phyloP scores from a whole-genome alignment of 2,329 filamentous ascomycete genomes.

The Colletotrichum lentis region DNA sequence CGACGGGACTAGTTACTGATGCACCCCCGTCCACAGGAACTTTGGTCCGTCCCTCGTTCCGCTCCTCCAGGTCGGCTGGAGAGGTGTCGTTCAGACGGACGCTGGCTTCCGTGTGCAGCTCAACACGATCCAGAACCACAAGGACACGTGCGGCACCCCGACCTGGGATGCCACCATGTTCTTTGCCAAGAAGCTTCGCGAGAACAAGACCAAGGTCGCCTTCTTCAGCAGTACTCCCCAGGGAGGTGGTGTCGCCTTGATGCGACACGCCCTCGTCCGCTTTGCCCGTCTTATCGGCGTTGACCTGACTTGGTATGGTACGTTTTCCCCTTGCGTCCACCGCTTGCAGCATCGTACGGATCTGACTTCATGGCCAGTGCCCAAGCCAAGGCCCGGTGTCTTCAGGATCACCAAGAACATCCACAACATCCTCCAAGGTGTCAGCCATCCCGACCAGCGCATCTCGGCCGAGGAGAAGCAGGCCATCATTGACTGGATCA shows the following conservation, averaged over 20 bases:
- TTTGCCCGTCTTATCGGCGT: conserved; percentile 73
- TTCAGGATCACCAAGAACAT: conserved; percentile 88
- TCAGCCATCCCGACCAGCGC: conserved; percentile 70
- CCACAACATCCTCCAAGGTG: conserved; percentile 88
- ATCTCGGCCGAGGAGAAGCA: conserved; percentile 69
- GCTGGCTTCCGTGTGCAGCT: conserved; percentile 70
- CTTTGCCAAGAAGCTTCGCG: conserved; percentile 69
- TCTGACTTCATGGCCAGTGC: conserved; percentile 58
- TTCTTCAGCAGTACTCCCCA: conserved; percentile 85
- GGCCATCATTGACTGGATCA: conserved; percentile 75
- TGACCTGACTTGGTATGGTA: conserved; percentile 76
- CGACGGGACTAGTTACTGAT: conserved; percentile 1
- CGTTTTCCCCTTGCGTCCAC: conserved; percentile 40
- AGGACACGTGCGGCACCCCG: conserved; percentile 63
- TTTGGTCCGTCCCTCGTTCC: conserved; percentile 78
- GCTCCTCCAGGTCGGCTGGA: conserved; percentile 71
- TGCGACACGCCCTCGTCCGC: conserved; percentile 80
- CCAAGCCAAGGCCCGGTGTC: conserved; percentile 79
- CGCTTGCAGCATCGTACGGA: conserved; percentile 16
- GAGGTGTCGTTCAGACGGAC: conserved; percentile 76
- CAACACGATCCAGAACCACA: conserved; percentile 64
- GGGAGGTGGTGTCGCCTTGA: conserved; percentile 82
- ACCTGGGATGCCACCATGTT: conserved; percentile 74
- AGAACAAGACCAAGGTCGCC: conserved; percentile 72
- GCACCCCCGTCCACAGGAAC: conserved; percentile 57